Percentiles rank a stretch among this genome's conserved stretches.
Evolutionary conservation across 2,329 filamentous ascomycete genomes (phyloP).

Genomic region (Sporothrix globosa): DNA sequence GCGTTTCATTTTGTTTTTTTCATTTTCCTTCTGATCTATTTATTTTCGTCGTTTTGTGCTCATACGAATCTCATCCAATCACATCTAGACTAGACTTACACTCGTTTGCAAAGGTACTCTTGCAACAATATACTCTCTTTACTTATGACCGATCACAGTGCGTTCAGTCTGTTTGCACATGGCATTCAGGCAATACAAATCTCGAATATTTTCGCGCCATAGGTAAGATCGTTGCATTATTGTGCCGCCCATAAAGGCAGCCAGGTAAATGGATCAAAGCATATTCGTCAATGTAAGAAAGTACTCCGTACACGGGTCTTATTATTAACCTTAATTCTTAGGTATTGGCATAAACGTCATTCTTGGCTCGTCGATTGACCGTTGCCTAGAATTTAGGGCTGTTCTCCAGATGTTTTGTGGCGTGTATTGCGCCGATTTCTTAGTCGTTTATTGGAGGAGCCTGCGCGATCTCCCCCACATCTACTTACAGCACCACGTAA

Average conservation of each 20-base stretch:
- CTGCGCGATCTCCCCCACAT: neutral
- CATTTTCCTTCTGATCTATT: neutral
- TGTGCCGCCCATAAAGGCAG: slow-evolving; percentile 11
- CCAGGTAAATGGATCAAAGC: neutral
- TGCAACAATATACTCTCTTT: neutral
- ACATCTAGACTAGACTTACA: slow-evolving; percentile 24
- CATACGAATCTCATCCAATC: neutral
- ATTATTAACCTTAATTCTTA: slow-evolving; percentile 5
- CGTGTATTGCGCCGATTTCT: neutral
- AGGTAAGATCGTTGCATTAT: neutral
- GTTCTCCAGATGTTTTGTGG: neutral
- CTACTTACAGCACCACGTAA: slow-evolving; percentile 5
- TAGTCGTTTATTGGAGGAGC: neutral
- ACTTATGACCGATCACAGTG: neutral
- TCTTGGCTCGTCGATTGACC: neutral
- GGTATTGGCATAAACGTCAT: neutral
- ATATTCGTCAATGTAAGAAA: neutral
- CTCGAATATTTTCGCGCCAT: too few species aligned
- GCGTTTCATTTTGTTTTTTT: neutral
- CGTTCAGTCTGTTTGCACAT: neutral
- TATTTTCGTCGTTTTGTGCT: neutral
- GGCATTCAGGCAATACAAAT: neutral
- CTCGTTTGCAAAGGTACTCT: neutral
- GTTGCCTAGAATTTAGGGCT: slow-evolving; percentile 29
- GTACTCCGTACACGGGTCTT: too few species aligned